Base-by-base conservation (phyloP, 768 basidiomycete species). In the Pulveroboletus frians region DNA sequence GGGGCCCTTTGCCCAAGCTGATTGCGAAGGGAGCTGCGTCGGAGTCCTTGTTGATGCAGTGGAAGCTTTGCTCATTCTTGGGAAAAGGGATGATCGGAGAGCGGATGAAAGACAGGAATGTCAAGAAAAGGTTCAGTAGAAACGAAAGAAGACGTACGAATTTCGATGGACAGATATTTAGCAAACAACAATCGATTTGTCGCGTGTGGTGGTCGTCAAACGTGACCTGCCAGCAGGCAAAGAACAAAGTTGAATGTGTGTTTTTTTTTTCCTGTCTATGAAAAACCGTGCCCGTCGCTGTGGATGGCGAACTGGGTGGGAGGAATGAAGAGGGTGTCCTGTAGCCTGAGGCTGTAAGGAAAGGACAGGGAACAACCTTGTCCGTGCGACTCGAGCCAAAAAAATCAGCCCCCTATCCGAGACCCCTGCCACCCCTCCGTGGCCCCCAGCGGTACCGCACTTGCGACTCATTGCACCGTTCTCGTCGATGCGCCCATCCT, bases 51-150 rank as follows among this genome's bases (percentile, higher is more conserved):
- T 74, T 70, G 85, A 74, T 70, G 80, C 76, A 70, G 84, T 79
- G 59, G 87, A 83, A 73, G 80, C 81, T 84, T 85, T 92, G 88
- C 88, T 94, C 92, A 94, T 94, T 90, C 88, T 90, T 57, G 9
- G 29, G 35, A 44, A 48, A 55, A 51, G 47, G 37, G 47, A 20
- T 32, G 52, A 52, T 63, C 50, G 46, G 44, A 23, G 3, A 21
- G 15, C 0, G 3, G 44, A 49, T 46, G 21, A 1, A 23, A 11
- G 39, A 34, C 17, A 18, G 7, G 18, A 11, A 48, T 4, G 41
- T 31, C 23, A 48, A 42, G 31, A 43, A 1, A 44, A 56, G 50
- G 31, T 11, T 10, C 11, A 32, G 51, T 11, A 40, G 29, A 60
- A 61, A 60, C 2, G n/a, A 31, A 35, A 23, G 10, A 54, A 58